These are phyloP conservation scores for Boletellus ananas DNA, from an alignment of 768 basidiomycete genomes.

Conservation along the genomic window DNA sequence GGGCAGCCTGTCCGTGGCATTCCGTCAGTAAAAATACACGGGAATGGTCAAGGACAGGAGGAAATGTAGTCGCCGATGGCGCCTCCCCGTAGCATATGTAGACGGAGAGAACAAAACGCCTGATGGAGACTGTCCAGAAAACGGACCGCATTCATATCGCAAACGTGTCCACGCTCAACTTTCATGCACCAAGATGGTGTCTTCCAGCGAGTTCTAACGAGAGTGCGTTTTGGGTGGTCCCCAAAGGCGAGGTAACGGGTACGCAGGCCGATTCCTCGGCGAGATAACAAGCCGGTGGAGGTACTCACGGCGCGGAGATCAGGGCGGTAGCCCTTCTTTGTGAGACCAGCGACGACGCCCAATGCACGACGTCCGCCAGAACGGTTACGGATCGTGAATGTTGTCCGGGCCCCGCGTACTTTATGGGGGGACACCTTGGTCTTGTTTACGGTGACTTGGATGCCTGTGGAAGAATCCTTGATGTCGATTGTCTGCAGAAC, in stretches of 20 bases:
- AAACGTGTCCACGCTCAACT: conserved; percentile 92
- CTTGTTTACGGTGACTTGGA: conserved; percentile 66
- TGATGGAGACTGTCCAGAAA: conserved; percentile 21
- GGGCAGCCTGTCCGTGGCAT: conserved; percentile 50
- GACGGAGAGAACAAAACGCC: conserved; percentile 24
- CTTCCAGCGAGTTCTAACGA: conserved; percentile 91
- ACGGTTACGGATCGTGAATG: conserved; percentile 56
- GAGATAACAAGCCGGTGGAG: background rate
- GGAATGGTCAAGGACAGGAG: conserved; percentile 3
- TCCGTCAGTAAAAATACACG: conserved; percentile 44
- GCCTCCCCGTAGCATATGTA: conserved; percentile 29
- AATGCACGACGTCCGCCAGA: conserved; percentile 69
- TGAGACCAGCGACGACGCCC: conserved; percentile 56
- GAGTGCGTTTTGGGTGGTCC: conserved; percentile 51
- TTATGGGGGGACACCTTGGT: conserved; percentile 49
- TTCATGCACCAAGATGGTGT: conserved; percentile 60
- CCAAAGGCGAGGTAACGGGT: conserved; percentile 3
- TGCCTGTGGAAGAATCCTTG: conserved; percentile 47
- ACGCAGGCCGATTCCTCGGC: background rate
- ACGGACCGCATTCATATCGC: conserved; percentile 53
- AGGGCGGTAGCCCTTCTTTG: conserved; percentile 70
- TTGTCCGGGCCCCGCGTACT: conserved; percentile 47
- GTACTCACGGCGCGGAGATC: conserved; percentile 72
- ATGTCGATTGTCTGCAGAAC: conserved; percentile 60
- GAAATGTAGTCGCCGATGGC: conserved; percentile 24